These are phyloP conservation scores for Xylaria arbuscula DNA, from an alignment of 2,329 filamentous ascomycete species.

Conservation along the genomic window DNA sequence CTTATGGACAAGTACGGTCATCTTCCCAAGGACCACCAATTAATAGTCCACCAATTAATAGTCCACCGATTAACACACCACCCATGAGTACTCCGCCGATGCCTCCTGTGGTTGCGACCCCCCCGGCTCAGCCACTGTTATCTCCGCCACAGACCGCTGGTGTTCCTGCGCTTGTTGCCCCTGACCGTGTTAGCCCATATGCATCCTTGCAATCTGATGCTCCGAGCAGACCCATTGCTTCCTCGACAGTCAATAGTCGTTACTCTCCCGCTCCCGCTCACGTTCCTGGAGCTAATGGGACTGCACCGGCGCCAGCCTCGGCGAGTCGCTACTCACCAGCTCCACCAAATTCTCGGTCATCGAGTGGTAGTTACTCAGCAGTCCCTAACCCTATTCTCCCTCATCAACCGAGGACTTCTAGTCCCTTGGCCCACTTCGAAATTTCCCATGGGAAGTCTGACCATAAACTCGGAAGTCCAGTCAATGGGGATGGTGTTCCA, in stretches of 20 bases:
- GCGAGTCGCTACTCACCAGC: slow-evolving; percentile 67
- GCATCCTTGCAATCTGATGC: slow-evolving; percentile 56
- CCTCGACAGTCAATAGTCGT: slow-evolving; percentile 53
- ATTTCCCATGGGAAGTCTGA: slow-evolving; percentile 57
- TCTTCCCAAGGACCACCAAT: slow-evolving; percentile 47
- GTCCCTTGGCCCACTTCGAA: slow-evolving; percentile 73
- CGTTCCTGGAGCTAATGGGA: slow-evolving; percentile 54
- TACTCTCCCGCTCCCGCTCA: slow-evolving; percentile 72
- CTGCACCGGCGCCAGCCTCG: slow-evolving; percentile 52
- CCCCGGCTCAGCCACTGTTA: slow-evolving; percentile 37
- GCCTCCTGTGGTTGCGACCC: slow-evolving; percentile 34
- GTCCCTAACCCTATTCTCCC: slow-evolving; percentile 61
- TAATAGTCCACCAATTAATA: no score
- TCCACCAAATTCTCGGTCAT: slow-evolving; percentile 54
- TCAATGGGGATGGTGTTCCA: slow-evolving; percentile 55
- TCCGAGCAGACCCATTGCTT: slow-evolving; percentile 49
- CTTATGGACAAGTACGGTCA: slow-evolving; percentile 52
- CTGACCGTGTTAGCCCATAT: slow-evolving; percentile 65
- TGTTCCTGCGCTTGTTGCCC: slow-evolving; percentile 61
- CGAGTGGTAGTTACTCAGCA: slow-evolving; percentile 55
- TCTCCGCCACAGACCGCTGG: slow-evolving; percentile 44
- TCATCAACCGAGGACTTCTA: slow-evolving; percentile 73
- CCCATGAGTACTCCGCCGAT: slow-evolving; percentile 43
- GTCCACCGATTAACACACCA: slow-evolving; percentile 21
- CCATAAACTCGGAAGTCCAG: slow-evolving; percentile 45